These are phyloP conservation scores for Xylaria sp. DNA, from an alignment of 2,329 filamentous ascomycete species.

Conservation along the genomic window DNA sequence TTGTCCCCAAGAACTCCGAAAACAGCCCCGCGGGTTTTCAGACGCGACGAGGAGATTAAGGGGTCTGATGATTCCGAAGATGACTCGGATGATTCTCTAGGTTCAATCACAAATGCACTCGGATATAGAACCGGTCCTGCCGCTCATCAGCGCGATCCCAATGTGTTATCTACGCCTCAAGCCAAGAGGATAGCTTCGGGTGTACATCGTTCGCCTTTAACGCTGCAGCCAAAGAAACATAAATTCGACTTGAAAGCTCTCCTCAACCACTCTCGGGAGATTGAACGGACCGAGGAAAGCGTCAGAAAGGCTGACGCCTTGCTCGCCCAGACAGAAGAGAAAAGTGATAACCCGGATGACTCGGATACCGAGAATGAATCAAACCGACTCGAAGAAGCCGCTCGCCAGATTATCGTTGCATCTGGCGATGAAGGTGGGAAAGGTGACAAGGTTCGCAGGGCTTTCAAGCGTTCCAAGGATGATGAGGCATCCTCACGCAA, in stretches of 20 bases:
- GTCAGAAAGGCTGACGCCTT: constrained; percentile 57
- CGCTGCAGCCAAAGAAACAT: constrained; percentile 62
- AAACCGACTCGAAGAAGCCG: constrained; percentile 57
- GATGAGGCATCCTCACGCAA: constrained; percentile 48
- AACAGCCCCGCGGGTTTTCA: constrained; percentile 46
- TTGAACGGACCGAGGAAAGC: constrained; percentile 69
- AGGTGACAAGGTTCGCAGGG: constrained; percentile 53
- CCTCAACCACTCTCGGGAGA: constrained; percentile 67
- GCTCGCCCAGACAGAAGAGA: constrained; percentile 43
- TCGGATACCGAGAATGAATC: constrained; percentile 52
- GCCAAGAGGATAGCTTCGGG: constrained; percentile 59
- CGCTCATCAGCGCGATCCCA: constrained; percentile 39
- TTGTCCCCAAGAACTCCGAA: constrained; percentile 49
- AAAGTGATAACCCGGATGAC: constrained; percentile 37
- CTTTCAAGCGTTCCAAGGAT: constrained; percentile 63
- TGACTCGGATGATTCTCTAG: constrained; percentile 66
- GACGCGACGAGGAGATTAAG: constrained; percentile 69
- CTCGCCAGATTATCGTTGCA: constrained; percentile 54
- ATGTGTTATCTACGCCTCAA: constrained; percentile 55
- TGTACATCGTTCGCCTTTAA: constrained; percentile 59
- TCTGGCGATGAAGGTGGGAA: constrained; percentile 44
- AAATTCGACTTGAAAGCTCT: constrained; percentile 73
- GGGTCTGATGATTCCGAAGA: constrained; percentile 81
- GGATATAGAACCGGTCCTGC: constrained; percentile 42
- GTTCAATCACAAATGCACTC: constrained; percentile 65